phyloP scores from a whole-genome alignment of 768 basidiomycete species.

The Pisolithus albus region DNA sequence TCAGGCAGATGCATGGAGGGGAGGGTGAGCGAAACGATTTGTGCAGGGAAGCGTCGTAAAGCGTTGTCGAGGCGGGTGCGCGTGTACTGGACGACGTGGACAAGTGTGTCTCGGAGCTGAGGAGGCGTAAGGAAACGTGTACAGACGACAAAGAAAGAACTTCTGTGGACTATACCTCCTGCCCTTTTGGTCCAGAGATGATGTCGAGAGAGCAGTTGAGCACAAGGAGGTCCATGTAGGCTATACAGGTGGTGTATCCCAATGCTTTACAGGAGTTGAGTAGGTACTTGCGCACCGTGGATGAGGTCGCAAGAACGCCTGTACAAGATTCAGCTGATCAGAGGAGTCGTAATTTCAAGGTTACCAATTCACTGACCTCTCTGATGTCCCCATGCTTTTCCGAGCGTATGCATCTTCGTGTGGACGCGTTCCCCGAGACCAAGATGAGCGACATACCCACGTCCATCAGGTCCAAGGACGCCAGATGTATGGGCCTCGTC shows the following conservation, averaged over 20 bases:
- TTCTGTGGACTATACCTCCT: slow-evolving; percentile 10
- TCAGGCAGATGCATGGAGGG: too few species aligned
- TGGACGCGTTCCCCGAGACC: slow-evolving; percentile 38
- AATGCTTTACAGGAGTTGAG: slow-evolving; percentile 15
- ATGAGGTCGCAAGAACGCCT: slow-evolving; percentile 16
- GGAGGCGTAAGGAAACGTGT: too few species aligned
- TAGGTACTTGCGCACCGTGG: slow-evolving; percentile 13
- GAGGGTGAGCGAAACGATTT: too few species aligned
- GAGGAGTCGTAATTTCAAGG: background rate
- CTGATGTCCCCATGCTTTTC: slow-evolving; percentile 32
- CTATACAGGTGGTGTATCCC: slow-evolving; percentile 19
- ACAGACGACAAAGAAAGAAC: too few species aligned
- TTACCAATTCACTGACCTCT: slow-evolving; percentile 5
- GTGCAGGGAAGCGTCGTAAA: too few species aligned
- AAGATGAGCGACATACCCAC: slow-evolving; percentile 36
- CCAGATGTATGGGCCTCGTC: slow-evolving; percentile 58
- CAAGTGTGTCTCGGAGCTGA: too few species aligned
- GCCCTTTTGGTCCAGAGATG: slow-evolving; percentile 9
- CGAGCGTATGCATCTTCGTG: slow-evolving; percentile 47
- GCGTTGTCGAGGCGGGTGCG: too few species aligned
- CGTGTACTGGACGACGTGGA: too few species aligned
- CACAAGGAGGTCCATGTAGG: slow-evolving; percentile 15
- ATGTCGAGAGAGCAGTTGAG: slow-evolving; percentile 37
- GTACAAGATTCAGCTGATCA: background rate
- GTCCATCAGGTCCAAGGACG: slow-evolving; percentile 41